Conservation (phyloP, 257 asterid species). For the Solanum virginianum region DNA sequence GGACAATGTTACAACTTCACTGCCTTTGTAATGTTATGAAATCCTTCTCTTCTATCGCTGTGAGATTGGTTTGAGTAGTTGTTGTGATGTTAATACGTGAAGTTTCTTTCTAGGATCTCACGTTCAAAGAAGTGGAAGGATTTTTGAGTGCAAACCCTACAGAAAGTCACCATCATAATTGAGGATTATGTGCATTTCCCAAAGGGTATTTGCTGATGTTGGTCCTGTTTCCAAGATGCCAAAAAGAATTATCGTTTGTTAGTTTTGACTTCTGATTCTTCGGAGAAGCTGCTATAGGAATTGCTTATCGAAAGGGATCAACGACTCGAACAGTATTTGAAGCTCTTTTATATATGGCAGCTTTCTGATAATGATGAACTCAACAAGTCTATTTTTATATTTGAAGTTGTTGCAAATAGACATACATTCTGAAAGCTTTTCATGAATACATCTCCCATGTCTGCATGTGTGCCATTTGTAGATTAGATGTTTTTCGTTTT, state of each 20-base stretch:
- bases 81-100: constrained; percentile 4
- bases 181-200: constrained; percentile 93
- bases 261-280: constrained; percentile 92
- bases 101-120: constrained; percentile 44
- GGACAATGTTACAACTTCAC: constrained; percentile 97
- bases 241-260: constrained; percentile 55
- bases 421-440: neutral
- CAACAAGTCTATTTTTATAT: neutral
- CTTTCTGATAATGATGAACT: neutral
- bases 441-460: neutral
- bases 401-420: neutral
- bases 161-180: constrained; percentile 74
- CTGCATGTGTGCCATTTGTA: neutral
- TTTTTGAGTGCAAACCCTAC: constrained; percentile 69
- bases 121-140: constrained; percentile 85
- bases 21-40: constrained; percentile 53
- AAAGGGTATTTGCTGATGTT: constrained; percentile 59
- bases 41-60: neutral
- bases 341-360: neutral
- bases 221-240: constrained; percentile 96
- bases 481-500: neutral
- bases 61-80: constrained; percentile 1
- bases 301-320: constrained; percentile 15
- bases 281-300: constrained; percentile 83
- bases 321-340: neutral